These are phyloP conservation scores for Phytopythium boreale DNA, from an alignment of 352 stramenopile genomes.

Conservation along the genomic window DNA sequence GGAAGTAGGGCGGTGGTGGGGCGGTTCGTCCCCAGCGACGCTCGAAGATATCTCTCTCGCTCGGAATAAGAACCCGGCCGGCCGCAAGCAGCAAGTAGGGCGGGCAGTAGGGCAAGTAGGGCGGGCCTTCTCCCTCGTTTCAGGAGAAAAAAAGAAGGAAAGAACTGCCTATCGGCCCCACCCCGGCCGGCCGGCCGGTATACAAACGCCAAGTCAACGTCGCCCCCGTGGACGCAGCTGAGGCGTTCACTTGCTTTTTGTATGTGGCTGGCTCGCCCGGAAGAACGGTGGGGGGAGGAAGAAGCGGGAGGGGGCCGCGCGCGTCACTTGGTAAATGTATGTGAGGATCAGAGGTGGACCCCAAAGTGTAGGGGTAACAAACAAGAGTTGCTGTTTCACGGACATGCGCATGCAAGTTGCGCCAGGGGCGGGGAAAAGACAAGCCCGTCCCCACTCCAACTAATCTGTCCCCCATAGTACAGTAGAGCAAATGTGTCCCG, in stretches of 20 bases:
- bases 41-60: not conserved
- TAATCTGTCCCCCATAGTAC: not conserved
- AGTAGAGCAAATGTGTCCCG: not conserved
- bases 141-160: conserved; percentile 2
- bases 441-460: not conserved
- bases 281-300: not conserved
- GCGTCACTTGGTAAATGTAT: not conserved
- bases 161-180: not conserved
- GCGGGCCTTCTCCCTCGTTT: not conserved
- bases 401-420: conserved; percentile 7
- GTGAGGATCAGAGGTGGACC: not conserved
- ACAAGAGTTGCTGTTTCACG: conserved; percentile 8
- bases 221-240: not conserved
- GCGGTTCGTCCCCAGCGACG: not conserved
- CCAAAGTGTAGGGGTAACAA: not conserved
- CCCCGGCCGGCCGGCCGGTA: not conserved
- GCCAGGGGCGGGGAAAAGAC: not conserved
- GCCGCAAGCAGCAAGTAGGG: not conserved
- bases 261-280: conserved; percentile 2
- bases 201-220: not conserved
- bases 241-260: not conserved
- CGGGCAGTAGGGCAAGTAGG: too few relatives aligned
- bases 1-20: not conserved
- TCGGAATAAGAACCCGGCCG: not conserved
- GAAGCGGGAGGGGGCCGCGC: not conserved